Conservation (phyloP, 768 basidiomycete species). For the Phanerodontia chrysosporium region DNA sequence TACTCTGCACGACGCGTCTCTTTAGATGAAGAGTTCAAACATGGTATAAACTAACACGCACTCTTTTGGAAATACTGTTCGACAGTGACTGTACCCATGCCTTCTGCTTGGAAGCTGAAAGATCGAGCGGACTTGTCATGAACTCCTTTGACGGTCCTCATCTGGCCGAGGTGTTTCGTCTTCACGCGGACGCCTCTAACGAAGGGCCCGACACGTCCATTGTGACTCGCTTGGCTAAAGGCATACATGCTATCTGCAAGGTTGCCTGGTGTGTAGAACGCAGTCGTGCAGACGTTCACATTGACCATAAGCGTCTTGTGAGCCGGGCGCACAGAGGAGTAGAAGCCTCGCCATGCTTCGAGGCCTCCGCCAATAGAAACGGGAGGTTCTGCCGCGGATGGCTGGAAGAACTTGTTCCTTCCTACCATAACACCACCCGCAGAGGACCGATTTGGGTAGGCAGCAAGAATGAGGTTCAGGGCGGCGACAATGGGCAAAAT, state of each 20-base stretch:
- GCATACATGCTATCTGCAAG: slow-evolving; percentile 39
- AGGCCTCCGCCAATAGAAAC: slow-evolving; percentile 45
- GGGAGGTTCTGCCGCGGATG: slow-evolving; percentile 23
- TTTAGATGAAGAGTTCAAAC: not conserved
- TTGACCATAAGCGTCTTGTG: slow-evolving; percentile 47
- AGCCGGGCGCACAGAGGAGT: slow-evolving; percentile 36
- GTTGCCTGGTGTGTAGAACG: slow-evolving; percentile 41
- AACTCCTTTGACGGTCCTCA: slow-evolving; percentile 63
- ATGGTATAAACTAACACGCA: slow-evolving; percentile 19
- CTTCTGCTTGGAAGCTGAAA: slow-evolving; percentile 37
- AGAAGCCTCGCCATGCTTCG: slow-evolving; percentile 54
- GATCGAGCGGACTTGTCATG: slow-evolving; percentile 36
- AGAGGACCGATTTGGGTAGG: slow-evolving; percentile 34
- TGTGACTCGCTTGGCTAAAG: slow-evolving; percentile 47
- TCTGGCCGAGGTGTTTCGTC: slow-evolving; percentile 69
- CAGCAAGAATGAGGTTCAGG: slow-evolving; percentile 45
- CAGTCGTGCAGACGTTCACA: slow-evolving; percentile 50
- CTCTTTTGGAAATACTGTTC: slow-evolving; percentile 45
- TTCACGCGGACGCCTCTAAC: slow-evolving; percentile 62
- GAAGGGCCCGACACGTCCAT: slow-evolving; percentile 57
- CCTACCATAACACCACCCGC: slow-evolving; percentile 49
- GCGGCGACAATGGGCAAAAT: slow-evolving; percentile 44
- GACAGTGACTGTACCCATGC: slow-evolving; percentile 38
- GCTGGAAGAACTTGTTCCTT: slow-evolving; percentile 51
- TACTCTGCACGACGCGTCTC: slow-evolving; percentile 33